Base-by-base conservation (phyloP, 208 protist species). In the Naegleria gruberi region DNA sequence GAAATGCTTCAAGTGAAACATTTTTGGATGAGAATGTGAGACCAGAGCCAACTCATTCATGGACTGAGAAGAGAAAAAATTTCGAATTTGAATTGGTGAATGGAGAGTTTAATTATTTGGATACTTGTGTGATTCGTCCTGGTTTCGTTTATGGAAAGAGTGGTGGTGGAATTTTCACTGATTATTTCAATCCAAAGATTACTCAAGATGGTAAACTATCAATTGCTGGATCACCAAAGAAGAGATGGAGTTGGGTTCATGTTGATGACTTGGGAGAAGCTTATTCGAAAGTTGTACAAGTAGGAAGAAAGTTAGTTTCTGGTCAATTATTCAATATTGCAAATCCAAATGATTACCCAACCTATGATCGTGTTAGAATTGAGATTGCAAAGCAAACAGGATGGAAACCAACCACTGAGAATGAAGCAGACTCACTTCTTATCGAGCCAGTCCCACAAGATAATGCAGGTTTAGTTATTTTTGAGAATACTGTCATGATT, bases 191-290 rank as follows among this genome's bases (percentile, higher is more conserved):
- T 37, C 30, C 51, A 65, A 82, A 82, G 5, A 84, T 44, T 84
- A 7, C 1, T 34, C 42, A 84, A 30, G 42, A 84, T 45, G 40
- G 17, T 34, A 34, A 84, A 6, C 10, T 84, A 45, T 10, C 44
- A 6, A 34, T 84, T 19, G 8, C 17, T 84, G 81, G 81, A 44
- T 19, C 15, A 1, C 17, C 81, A 7, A 26, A 84, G 17, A 84
- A 84, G 10, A 84, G 81, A 45, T 84, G 81, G 81, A 45, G 37
- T 26, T 84, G 81, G 81, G 81, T 84, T 40, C 81, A 84, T 84
- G 40, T 84, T 45, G 81, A 84, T 84, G 81, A 84, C 44, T 44
- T 84, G 30, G 81, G 81, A 40, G 81, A 84, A n/a, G 81, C 17
- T 44, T 84, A 84, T 84, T 17, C 41, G 6, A 3, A 12, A 45